Evolutionary conservation across 768 basidiomycete species (phyloP).

Genomic region (Phlebiopsis flavidoalba): DNA sequence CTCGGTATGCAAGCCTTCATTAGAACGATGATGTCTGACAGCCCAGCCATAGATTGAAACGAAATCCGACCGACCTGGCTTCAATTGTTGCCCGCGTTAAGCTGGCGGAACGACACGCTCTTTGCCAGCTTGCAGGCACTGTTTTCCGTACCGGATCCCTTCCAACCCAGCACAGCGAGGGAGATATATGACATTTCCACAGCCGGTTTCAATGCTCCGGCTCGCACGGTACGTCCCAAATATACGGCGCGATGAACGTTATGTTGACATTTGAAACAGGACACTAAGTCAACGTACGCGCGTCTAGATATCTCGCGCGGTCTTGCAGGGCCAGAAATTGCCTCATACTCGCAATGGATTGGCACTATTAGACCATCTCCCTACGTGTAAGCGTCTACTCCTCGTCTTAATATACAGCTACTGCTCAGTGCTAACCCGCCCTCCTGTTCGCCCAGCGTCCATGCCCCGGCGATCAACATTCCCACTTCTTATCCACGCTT

Average conservation of each 20-base stretch:
- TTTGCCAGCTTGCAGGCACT: slow-evolving; percentile 55
- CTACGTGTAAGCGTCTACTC: slow-evolving; percentile 31
- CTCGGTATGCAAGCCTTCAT: slow-evolving; percentile 19
- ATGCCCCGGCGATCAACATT: slow-evolving; percentile 49
- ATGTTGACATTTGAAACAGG: background rate
- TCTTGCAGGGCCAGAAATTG: slow-evolving; percentile 34
- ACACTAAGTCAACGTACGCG: slow-evolving; percentile 25
- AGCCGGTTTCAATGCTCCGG: background rate
- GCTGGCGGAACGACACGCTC: slow-evolving; percentile 46
- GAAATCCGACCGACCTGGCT: slow-evolving; percentile 34
- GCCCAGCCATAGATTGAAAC: slow-evolving; percentile 27
- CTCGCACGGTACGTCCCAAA: background rate
- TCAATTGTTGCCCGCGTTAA: slow-evolving; percentile 43
- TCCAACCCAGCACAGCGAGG: background rate
- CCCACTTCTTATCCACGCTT: slow-evolving; percentile 56
- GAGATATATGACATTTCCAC: slow-evolving; percentile 18
- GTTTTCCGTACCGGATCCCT: slow-evolving; percentile 35
- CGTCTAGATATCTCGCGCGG: slow-evolving; percentile 58
- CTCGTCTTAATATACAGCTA: background rate
- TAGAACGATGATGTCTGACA: background rate
- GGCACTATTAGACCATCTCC: slow-evolving; percentile 26
- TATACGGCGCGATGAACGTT: background rate
- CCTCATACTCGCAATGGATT: slow-evolving; percentile 37
- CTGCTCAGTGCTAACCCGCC: background rate
- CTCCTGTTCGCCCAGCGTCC: slow-evolving; percentile 41